phyloP scores from a whole-genome alignment of 2,329 filamentous ascomycete species.

The Hymenoscyphus linearis region DNA sequence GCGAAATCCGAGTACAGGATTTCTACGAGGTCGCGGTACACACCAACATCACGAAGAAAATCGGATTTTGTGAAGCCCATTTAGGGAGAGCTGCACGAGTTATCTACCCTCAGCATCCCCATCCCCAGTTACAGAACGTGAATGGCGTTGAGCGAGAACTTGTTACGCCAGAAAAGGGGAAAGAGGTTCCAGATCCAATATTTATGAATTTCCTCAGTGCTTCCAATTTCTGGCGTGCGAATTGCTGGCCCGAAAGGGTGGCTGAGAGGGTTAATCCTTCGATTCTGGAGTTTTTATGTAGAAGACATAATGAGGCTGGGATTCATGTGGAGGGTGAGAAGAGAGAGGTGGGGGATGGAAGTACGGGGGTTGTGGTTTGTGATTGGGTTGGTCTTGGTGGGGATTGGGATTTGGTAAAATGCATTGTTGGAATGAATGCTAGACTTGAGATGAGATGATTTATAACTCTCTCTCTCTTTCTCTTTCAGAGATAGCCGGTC shows the following conservation, averaged over 20 bases:
- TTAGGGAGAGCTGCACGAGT: conserved; percentile 64
- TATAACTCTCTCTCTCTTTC: not conserved
- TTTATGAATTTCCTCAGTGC: conserved; percentile 89
- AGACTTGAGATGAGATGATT: conserved; percentile 45
- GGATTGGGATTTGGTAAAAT: conserved; percentile 85
- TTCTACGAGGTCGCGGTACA: conserved; percentile 83
- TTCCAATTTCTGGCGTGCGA: conserved; percentile 88
- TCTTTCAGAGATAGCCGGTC: too few relatives aligned
- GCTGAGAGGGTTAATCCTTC: conserved; percentile 83
- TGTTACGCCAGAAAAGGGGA: conserved; percentile 11
- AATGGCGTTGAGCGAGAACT: too few relatives aligned
- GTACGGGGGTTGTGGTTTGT: conserved; percentile 82
- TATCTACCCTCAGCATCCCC: conserved; percentile 37
- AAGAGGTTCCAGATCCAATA: conserved; percentile 47
- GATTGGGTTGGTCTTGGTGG: conserved; percentile 87
- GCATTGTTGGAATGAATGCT: conserved; percentile 88
- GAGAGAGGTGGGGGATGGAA: conserved; percentile 57
- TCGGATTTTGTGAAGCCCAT: conserved; percentile 66
- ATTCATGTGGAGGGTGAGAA: conserved; percentile 24
- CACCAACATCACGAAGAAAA: conserved; percentile 74
- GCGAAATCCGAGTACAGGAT: conserved; percentile 81
- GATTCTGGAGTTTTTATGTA: conserved; percentile 57
- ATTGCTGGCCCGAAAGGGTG: conserved; percentile 91
- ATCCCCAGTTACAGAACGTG: conserved; percentile 32
- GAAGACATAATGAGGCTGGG: conserved; percentile 42